phyloP scores from a whole-genome alignment of 2,329 filamentous ascomycete species.

The Pleurostoma richardsiae region DNA sequence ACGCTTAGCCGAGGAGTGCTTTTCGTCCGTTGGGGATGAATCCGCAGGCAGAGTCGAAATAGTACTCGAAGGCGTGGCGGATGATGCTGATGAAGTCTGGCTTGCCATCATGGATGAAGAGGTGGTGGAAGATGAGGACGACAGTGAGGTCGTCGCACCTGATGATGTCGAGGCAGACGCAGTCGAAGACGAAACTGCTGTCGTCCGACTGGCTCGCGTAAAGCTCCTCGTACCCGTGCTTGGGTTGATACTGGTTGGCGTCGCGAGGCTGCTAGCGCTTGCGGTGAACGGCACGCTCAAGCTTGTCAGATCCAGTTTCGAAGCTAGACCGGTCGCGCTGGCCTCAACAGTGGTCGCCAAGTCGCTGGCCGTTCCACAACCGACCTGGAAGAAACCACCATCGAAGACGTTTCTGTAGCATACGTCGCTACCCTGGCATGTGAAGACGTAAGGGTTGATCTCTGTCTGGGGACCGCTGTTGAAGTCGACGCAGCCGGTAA shows the following conservation, averaged over 20 bases:
- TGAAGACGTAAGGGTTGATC: slow-evolving; percentile 51
- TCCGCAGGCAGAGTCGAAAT: slow-evolving; percentile 13
- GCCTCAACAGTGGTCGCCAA: slow-evolving; percentile 43
- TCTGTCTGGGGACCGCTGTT: slow-evolving; percentile 44
- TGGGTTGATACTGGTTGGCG: slow-evolving; percentile 34
- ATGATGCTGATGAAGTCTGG: slow-evolving; percentile 3
- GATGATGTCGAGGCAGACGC: slow-evolving; percentile 9
- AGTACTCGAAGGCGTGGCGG: slow-evolving; percentile 9
- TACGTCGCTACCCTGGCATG: slow-evolving; percentile 43
- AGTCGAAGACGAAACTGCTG: slow-evolving; percentile 7
- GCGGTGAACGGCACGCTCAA: slow-evolving; percentile 35
- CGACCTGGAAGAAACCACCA: slow-evolving; percentile 51
- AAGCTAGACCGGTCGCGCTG: slow-evolving; percentile 36
- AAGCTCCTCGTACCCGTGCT: slow-evolving; percentile 10
- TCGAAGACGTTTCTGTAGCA: slow-evolving; percentile 53
- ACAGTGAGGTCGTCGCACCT: slow-evolving; percentile 10
- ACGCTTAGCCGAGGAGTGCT: slow-evolving; percentile 17
- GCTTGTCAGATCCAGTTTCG: slow-evolving; percentile 27
- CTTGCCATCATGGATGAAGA: slow-evolving; percentile 1
- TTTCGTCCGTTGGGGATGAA: slow-evolving; percentile 12
- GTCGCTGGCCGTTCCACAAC: slow-evolving; percentile 46
- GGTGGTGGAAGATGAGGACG: slow-evolving; percentile 8
- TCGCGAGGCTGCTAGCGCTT: slow-evolving; percentile 28
- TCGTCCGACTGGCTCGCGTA: background rate
- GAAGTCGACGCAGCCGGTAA: slow-evolving; percentile 50